These are phyloP conservation scores for Colletotrichum truncatum DNA, from an alignment of 2,329 filamentous ascomycete genomes.

Conservation along the genomic window DNA sequence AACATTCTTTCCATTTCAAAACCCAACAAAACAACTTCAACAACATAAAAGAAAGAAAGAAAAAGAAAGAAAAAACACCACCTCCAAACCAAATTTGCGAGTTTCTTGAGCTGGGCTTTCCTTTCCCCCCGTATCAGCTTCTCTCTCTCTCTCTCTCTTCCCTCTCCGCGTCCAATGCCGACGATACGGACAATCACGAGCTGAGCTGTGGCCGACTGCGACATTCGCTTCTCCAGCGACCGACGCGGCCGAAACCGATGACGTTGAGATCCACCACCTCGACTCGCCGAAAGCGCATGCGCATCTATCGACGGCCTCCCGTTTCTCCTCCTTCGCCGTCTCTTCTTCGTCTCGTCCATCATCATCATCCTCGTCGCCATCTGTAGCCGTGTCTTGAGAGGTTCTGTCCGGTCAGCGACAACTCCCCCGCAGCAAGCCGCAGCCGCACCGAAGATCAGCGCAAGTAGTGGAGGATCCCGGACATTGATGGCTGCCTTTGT, in stretches of 20 bases:
- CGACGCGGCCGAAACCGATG: conserved; percentile 13
- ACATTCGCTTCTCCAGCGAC: not conserved
- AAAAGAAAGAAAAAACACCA: too few species aligned
- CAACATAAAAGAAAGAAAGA: too few species aligned
- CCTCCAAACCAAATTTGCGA: too few species aligned
- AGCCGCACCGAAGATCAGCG: conserved; percentile 7
- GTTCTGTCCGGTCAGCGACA: not conserved
- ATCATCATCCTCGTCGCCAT: not conserved
- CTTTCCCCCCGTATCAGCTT: not conserved
- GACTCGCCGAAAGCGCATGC: conserved; percentile 14
- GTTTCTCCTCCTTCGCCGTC: not conserved
- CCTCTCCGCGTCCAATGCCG: not conserved
- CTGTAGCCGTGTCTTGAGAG: not conserved
- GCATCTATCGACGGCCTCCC: too few species aligned
- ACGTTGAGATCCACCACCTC: conserved; percentile 13
- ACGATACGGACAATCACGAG: not conserved
- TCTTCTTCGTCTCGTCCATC: too few species aligned
- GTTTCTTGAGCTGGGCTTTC: too few species aligned
- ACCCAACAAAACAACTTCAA: too few species aligned
- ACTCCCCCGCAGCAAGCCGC: not conserved
- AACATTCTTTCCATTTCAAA: too few species aligned
- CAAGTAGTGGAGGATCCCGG: conserved; percentile 16
- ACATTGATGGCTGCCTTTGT: conserved; percentile 39
- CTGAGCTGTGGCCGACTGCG: not conserved
- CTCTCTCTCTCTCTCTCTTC: not conserved